Conservation (phyloP, 306 rosid genomes). For the Rosa lucieae region DNA sequence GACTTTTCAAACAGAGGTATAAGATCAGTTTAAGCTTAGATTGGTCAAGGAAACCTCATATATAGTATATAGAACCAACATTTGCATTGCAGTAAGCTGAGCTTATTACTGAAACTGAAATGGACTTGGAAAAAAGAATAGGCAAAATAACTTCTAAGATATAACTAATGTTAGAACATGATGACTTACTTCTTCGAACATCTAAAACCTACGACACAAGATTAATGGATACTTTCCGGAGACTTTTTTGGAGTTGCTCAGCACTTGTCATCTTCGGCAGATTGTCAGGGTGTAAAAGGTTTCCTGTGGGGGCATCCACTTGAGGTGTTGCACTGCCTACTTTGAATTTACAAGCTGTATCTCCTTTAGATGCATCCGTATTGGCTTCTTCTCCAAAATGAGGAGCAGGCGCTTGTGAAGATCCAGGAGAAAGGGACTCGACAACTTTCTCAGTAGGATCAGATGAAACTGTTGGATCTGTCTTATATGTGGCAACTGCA, state of each 20-base stretch:
- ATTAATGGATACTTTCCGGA: no score
- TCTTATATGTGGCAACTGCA: neutral
- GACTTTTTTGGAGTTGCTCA: no score
- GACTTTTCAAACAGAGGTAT: no score
- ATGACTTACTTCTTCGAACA: no score
- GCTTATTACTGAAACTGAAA: neutral
- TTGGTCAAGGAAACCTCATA: conserved; percentile 17
- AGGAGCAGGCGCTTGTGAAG: conserved; percentile 1
- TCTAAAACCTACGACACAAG: no score
- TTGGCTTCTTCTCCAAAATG: neutral
- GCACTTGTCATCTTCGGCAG: neutral
- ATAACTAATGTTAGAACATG: no score
- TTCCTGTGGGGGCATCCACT: neutral
- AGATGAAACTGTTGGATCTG: neutral
- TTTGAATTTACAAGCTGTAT: neutral
- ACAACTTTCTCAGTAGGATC: conserved; percentile 1
- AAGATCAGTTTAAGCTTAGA: conserved; percentile 12
- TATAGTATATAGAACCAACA: neutral
- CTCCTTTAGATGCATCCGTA: neutral
- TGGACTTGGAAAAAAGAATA: neutral
- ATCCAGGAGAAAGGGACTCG: neutral
- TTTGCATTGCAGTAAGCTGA: no score
- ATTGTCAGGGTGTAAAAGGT: neutral
- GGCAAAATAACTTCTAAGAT: neutral
- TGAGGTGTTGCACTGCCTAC: neutral